These are phyloP conservation scores for Ricinus communis DNA, from an alignment of 345 rosid genomes.

Conservation along the genomic window DNA sequence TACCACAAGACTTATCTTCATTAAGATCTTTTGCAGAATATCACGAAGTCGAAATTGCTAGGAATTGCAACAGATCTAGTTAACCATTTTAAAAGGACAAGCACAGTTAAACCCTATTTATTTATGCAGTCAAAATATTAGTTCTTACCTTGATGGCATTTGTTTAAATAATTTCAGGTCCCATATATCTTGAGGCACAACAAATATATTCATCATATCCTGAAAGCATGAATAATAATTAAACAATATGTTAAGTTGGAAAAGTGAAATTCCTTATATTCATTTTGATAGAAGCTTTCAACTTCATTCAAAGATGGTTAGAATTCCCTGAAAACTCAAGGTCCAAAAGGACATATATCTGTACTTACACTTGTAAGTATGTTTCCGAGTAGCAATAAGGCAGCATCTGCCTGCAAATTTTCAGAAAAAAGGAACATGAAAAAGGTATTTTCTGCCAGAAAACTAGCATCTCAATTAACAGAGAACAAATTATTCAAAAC, in stretches of 20 bases:
- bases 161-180: slow-evolving; percentile 73
- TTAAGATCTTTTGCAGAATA: neutral
- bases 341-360: slow-evolving; percentile 3
- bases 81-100: neutral
- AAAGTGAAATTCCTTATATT: neutral
- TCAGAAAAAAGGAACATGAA: slow-evolving; percentile 15
- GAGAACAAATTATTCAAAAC: neutral
- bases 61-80: neutral
- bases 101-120: neutral
- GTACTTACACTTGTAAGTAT: slow-evolving; percentile 63
- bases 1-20: neutral
- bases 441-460: neutral
- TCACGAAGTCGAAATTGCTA: neutral
- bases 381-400: slow-evolving; percentile 69
- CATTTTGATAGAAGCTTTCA: neutral
- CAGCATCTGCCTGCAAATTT: slow-evolving; percentile 75
- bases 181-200: slow-evolving; percentile 86
- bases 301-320: neutral
- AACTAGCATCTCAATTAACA: neutral
- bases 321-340: slow-evolving; percentile 8
- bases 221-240: slow-evolving; percentile 32
- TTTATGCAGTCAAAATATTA: neutral
- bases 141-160: slow-evolving; percentile 65
- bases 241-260: slow-evolving; percentile 2
- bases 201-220: slow-evolving; percentile 49